Conservation (phyloP, 768 basidiomycete species). For the Arthromyces matolae region DNA sequence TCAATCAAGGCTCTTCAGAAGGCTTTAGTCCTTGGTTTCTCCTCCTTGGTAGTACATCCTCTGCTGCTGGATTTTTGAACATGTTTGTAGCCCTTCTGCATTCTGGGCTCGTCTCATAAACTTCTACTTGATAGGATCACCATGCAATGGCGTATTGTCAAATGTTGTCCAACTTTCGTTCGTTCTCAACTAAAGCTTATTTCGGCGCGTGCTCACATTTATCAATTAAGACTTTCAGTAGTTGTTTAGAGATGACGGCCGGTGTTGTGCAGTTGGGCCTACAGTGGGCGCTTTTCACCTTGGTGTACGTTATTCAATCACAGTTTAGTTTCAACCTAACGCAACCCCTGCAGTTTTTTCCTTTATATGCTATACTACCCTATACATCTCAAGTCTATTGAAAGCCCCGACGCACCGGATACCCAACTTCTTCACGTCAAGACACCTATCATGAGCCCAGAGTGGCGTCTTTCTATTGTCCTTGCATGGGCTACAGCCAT, state of each 20-base stretch:
- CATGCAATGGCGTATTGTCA: slow-evolving; percentile 78
- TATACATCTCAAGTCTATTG: slow-evolving; percentile 66
- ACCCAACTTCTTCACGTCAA: slow-evolving; percentile 40
- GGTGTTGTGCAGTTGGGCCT: slow-evolving; percentile 79
- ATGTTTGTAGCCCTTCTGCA: slow-evolving; percentile 44
- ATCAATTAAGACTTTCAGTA: slow-evolving; percentile 52
- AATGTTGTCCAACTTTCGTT: slow-evolving; percentile 77
- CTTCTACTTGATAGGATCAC: slow-evolving; percentile 52
- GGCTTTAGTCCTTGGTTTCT: slow-evolving; percentile 93
- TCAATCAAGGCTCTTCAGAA: slow-evolving; percentile 71
- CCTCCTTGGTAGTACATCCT: slow-evolving; percentile 81
- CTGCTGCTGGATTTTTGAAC: slow-evolving; percentile 81
- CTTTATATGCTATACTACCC: slow-evolving; percentile 95
- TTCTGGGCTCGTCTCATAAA: slow-evolving; percentile 1
- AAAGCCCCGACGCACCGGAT: slow-evolving; percentile 35
- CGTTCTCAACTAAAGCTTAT: too few species aligned
- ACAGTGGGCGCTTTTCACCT: slow-evolving; percentile 81
- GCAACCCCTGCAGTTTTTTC: slow-evolving; percentile 60
- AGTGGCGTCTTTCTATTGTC: slow-evolving; percentile 77
- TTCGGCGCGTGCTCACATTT: neutral
- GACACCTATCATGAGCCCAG: slow-evolving; percentile 50
- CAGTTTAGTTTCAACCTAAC: too few species aligned
- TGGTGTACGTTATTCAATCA: slow-evolving; percentile 57
- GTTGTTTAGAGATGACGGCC: slow-evolving; percentile 75
- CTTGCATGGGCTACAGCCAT: slow-evolving; percentile 67